These are phyloP conservation scores for Aleurites moluccanus DNA, from an alignment of 441 rosid genomes.

Conservation along the genomic window DNA sequence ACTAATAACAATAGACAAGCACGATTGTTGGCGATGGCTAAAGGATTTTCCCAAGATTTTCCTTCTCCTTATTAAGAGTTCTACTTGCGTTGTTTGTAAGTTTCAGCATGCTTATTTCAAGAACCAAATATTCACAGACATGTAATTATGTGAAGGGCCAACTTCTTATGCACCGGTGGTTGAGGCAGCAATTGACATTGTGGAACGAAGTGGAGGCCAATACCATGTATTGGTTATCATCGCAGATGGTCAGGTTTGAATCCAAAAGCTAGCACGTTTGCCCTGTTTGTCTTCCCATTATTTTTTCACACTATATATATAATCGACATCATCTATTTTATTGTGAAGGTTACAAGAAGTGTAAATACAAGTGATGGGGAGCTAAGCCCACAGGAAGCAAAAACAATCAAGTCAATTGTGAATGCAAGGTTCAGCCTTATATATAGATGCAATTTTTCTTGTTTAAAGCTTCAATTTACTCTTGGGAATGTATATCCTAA, in stretches of 20 bases:
- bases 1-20: not conserved
- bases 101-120: slow-evolving; percentile 1
- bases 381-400: slow-evolving; percentile 68
- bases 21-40: not conserved
- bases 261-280: slow-evolving; percentile 4
- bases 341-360: slow-evolving; percentile 76
- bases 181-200: slow-evolving; percentile 72
- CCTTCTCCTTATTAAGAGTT: not conserved
- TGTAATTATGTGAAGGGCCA: slow-evolving; percentile 55
- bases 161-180: slow-evolving; percentile 81
- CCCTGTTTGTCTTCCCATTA: not conserved
- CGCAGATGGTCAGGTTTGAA: slow-evolving; percentile 84
- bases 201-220: slow-evolving; percentile 71
- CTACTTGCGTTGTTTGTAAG: not conserved
- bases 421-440: slow-evolving; percentile 57
- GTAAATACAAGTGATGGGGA: slow-evolving; percentile 44
- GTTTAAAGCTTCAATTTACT: not conserved
- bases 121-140: slow-evolving; percentile 15
- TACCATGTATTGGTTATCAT: slow-evolving; percentile 78
- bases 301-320: not conserved
- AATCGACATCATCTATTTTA: not conserved
- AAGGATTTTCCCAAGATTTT: not conserved
- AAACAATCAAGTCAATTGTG: slow-evolving; percentile 66
- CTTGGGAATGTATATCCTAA: not conserved
- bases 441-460: not conserved